Evolutionary conservation across 106 monocot genomes (phyloP), one percentile per base, ranked within the genome.

Genomic region (Acorus gramineus): DNA sequence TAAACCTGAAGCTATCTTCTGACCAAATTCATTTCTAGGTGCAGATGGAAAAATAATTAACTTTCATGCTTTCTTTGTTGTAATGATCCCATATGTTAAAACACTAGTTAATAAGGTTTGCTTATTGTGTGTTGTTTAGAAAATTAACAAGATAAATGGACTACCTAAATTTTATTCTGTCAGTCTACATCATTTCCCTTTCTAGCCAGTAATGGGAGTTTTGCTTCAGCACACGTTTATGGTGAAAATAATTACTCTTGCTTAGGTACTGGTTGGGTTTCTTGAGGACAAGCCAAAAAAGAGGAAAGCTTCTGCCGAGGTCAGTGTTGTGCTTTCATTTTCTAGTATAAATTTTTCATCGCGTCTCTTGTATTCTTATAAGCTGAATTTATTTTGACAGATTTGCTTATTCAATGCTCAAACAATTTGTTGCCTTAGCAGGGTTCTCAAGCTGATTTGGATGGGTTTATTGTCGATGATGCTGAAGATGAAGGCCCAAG

Each of bases 391-490:
- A 46, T 66, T 2, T 46, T 66, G 46, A 7, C 7, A 8, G 2
- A 2, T 46, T 47, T 12, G 2, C 28, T 28, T 28, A 28, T 28
- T 28, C 7, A 9, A 5, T 4, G 2, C 28, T 28, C 28, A 28
- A 28, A 8, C 45, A 14, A 50, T 14, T 3, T 3, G 28, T 44
- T 56, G 5, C 69, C 64, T 7, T 69, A 55, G 7, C 73, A 80
- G 75, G 71, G 11, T 58, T 47, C 6, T 49, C 45, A 7, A 12
- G 57, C 72, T 65, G 61, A 47, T 62, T 10, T 59, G 4, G 60
- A 68, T 44, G 12, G 53, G 13, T 75, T 72, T 60, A 66, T 76
- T 69, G 63, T 60, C 69, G 72, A 75, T 71, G 75, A 76, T 5
- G 57, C 47, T 49, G 64, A 59, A 49, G 74, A 66, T 56, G 79